A percentile compares a stretch with the other conserved stretches of the same genome.
phyloP scores from a whole-genome alignment of 345 rosid species.

The Hibiscus syriacus region DNA sequence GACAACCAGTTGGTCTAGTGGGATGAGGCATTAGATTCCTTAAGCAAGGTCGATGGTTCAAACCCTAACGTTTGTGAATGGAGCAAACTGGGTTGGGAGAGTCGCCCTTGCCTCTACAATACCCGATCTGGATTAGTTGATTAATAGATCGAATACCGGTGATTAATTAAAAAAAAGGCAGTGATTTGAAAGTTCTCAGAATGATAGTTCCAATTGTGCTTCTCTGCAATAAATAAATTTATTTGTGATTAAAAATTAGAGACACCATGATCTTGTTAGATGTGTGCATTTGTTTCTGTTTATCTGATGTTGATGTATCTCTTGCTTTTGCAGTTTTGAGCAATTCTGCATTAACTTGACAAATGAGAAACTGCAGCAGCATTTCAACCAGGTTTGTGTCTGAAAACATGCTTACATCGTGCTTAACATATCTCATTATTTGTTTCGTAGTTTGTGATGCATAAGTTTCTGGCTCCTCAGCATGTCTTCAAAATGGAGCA shows the following conservation, averaged over 20 bases:
- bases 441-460: conserved; percentile 16
- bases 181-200: background rate
- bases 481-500: conserved; percentile 99
- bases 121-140: too few relatives aligned
- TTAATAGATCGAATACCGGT: too few relatives aligned
- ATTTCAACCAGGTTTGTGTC: conserved; percentile 87
- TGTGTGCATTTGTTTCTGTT: conserved; percentile 19
- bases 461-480: conserved; percentile 34
- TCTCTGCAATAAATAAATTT: background rate
- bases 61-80: too few relatives aligned
- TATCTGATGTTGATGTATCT: conserved; percentile 9
- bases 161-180: background rate
- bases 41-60: too few relatives aligned
- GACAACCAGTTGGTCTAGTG: too few relatives aligned
- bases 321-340: conserved; percentile 74
- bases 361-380: conserved; percentile 98
- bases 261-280: background rate
- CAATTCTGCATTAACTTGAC: conserved; percentile 99
- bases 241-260: conserved; percentile 1
- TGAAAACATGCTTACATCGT: conserved; percentile 4
- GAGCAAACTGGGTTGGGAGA: too few relatives aligned
- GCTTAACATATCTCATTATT: conserved; percentile 15
- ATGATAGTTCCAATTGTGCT: background rate
- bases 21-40: too few relatives aligned
- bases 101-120: too few relatives aligned